These are phyloP conservation scores for Pseudogymnoascus sp. DNA, from an alignment of 2,329 filamentous ascomycete genomes.

Conservation along the genomic window DNA sequence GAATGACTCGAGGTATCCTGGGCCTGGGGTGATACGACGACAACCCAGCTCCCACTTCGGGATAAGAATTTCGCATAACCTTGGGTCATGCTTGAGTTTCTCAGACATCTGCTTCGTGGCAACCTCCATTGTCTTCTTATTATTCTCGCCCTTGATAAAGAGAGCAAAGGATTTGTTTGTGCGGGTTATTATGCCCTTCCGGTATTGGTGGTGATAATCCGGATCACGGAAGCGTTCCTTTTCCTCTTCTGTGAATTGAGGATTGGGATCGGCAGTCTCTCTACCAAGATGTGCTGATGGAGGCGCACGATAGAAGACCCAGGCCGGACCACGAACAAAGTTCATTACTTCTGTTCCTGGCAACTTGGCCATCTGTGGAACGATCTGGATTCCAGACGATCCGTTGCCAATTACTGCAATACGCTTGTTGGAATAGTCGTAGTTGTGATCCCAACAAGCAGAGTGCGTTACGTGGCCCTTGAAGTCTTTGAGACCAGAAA, in stretches of 20 bases:
- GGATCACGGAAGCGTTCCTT: conserved; percentile 21
- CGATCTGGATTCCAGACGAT: conserved; percentile 30
- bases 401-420: conserved; percentile 37
- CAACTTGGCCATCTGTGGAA: conserved; percentile 24
- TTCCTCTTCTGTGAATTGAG: conserved; percentile 25
- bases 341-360: conserved; percentile 22
- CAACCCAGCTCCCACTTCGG: conserved; percentile 11
- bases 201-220: conserved; percentile 15
- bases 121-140: conserved; percentile 72
- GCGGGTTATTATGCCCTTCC: background rate
- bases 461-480: conserved; percentile 41
- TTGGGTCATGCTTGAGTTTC: conserved; percentile 74
- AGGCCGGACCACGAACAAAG: conserved; percentile 18
- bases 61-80: conserved; percentile 1
- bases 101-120: conserved; percentile 76
- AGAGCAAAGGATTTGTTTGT: background rate
- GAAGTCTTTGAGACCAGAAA: conserved; percentile 37
- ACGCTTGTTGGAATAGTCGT: conserved; percentile 42
- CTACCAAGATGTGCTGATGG: conserved; percentile 49
- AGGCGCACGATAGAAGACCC: conserved; percentile 30
- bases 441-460: conserved; percentile 51
- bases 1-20: conserved; percentile 27
- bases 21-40: conserved; percentile 88
- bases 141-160: conserved; percentile 8
- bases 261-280: conserved; percentile 24